Evolutionary conservation across 768 basidiomycete species (phyloP), one percentile per base, ranked within the genome.

Genomic region (Scleroderma citrinum): DNA sequence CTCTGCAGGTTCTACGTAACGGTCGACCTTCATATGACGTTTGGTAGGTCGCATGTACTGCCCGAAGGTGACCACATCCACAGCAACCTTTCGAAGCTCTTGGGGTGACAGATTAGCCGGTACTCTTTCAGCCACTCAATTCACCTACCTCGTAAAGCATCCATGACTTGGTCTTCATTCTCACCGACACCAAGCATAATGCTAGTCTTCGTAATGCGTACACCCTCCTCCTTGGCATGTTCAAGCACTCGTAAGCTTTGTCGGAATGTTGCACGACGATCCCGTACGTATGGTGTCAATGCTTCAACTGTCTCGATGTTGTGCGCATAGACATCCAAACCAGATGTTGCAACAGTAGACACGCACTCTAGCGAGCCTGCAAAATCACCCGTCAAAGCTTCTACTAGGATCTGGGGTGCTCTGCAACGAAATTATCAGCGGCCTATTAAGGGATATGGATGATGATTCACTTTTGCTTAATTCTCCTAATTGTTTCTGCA

Each of bases 41-140:
- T 98, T 98, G 8, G 96, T 97, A 7, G 96, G 96, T 43, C 96
- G 87, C 96, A 99, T 98, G 68, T 99, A 99, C 70, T 99, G 96
- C 2, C 96, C 96, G 64, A 99, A 98, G 2, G 96, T 99, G 24
- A 99, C 92, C 6, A 99, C 95, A 61, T 98, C 95, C 39, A 98
- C 94, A 56, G 92, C 78, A 40, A 82, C 73, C 56, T 83, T 84
- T 38, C 95, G 85, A 7, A 98, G 77, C 55, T 95, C 96, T 98
- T 63, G 40, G 32, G 50, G 4, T 44, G 44, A 55, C 26, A 44
- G 41, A 19, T 55, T 29, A 47, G 36, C 26, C 38, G 4, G 30
- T 38, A 14, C 5, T 37, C 43, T 20, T 0, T 16, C 2, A 23
- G 19, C 20, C 31, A 13, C 35, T 47, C 44, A 29, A 51, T 7